Evolutionary conservation across 495 filamentous ascomycete genomes (phyloP).

Genomic region (Talaromyces nanjingensis): DNA sequence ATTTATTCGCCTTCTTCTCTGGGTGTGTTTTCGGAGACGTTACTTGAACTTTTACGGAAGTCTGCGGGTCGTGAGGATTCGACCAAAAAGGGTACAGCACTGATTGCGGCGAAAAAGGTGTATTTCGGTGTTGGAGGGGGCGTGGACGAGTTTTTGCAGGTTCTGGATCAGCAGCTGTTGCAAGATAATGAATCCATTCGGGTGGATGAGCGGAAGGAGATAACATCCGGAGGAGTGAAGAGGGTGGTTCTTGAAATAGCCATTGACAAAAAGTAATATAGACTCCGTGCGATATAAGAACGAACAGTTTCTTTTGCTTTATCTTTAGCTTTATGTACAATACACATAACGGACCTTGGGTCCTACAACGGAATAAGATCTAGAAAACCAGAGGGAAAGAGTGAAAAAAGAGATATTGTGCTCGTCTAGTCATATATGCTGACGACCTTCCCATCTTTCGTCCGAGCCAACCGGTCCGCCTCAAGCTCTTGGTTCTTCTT

Average conservation of each 20-base stretch:
- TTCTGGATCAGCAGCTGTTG: conserved; percentile 44
- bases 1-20: conserved; percentile 84
- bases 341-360: conserved; percentile 12
- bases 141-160: conserved; percentile 75
- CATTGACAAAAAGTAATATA: not conserved
- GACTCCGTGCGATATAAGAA: not conserved
- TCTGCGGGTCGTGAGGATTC: conserved; percentile 35
- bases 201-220: conserved; percentile 55
- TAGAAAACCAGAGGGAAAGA: conserved; percentile 6
- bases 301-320: not conserved
- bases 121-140: conserved; percentile 97
- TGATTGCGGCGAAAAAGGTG: conserved; percentile 87
- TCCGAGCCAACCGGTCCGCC: conserved; percentile 34
- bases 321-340: conserved; percentile 3
- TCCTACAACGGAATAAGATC: conserved; percentile 22
- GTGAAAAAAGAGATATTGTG: not conserved
- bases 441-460: conserved; percentile 37
- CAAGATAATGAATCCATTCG: conserved; percentile 41
- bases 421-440: conserved; percentile 34
- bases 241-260: conserved; percentile 39
- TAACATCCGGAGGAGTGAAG: conserved; percentile 43
- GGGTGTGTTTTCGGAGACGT: conserved; percentile 62
- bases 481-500: conserved; percentile 49
- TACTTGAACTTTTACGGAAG: conserved; percentile 55
- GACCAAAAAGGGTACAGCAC: conserved; percentile 45